Evolutionary conservation across 2,329 filamentous ascomycete species (phyloP), one percentile per base, ranked within the genome.

Genomic region (Monosporascus sp.): DNA sequence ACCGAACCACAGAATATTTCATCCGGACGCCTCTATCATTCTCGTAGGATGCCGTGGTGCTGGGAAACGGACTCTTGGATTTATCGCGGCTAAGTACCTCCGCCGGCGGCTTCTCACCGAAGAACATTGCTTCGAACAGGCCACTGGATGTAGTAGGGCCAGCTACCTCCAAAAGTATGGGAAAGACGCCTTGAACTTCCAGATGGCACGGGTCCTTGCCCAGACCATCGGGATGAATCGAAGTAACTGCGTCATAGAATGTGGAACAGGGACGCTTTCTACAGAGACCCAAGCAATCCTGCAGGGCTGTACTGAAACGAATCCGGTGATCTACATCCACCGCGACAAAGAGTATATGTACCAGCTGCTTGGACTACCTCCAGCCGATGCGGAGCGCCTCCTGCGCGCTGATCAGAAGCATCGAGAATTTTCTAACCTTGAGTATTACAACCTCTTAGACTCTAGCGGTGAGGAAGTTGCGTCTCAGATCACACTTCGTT

Each of bases 31-130:
- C 9, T 88, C 87, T 1, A 82, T 90, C 51, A 82, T 90, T 22
- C 74, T 90, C 44, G 79, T 90, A 25, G 87, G 87, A 24, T 84
- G 87, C 55, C 81, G 84, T 36, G 87, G 87, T 18, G 84, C 85
- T 7, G 87, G 87, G 8, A 90, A 90, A 67, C 83, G 85, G 39
- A 88, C 85, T 18, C 73, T 90, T 25, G 87, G 85, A 8, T 84
- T 90, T 56, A 87, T 90, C 56, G 84, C 86, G 15, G 86, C 87
- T 1, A 84, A 83, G 48, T 81, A 86, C 57, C 80, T 87, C 50
- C 80, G 82, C 31, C 77, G 85, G 49, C 81, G 85, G 45, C 75
- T 90, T 5, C 77, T 90, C 48, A 88, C 87, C 45, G 81, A 85
- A 54, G 86, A 89, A 62, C 77, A 80, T 55, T 81, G 80, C 54